These are phyloP conservation scores for Dujonia santamariae DNA, from an alignment of 1,139 yeast species.

Conservation along the genomic window DNA sequence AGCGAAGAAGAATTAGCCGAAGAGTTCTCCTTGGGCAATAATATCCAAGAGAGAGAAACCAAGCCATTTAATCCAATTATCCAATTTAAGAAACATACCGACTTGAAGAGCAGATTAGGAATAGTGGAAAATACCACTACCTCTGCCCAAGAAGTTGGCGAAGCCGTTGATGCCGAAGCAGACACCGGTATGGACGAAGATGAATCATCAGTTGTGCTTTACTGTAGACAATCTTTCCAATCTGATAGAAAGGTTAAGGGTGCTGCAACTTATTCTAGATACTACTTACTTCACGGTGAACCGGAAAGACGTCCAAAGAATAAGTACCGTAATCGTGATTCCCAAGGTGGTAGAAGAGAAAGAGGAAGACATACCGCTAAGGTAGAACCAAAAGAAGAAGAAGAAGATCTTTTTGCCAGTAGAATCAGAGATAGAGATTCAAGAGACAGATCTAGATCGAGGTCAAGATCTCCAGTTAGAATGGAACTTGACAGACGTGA, in stretches of 20 bases:
- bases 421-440: slow-evolving; percentile 11
- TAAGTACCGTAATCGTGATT: too few species aligned
- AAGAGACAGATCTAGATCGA: slow-evolving; percentile 2
- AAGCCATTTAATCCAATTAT: slow-evolving; percentile 38
- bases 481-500: too few species aligned
- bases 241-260: slow-evolving; percentile 58
- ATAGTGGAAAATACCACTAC: slow-evolving; percentile 11
- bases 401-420: slow-evolving; percentile 34
- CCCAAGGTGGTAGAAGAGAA: slow-evolving; percentile 9
- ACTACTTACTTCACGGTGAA: slow-evolving; percentile 72
- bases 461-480: slow-evolving; percentile 11
- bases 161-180: slow-evolving; percentile 12
- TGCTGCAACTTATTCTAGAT: slow-evolving; percentile 60
- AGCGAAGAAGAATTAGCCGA: slow-evolving; percentile 11
- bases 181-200: slow-evolving; percentile 37
- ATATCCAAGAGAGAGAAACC: slow-evolving; percentile 34
- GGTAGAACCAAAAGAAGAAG: slow-evolving; percentile 13
- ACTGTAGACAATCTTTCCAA: slow-evolving; percentile 49
- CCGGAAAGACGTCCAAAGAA: slow-evolving; percentile 57
- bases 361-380: slow-evolving; percentile 3
- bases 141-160: slow-evolving; percentile 10
- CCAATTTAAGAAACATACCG: slow-evolving; percentile 32
- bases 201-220: slow-evolving; percentile 38
- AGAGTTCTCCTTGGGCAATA: slow-evolving; percentile 18
- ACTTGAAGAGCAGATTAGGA: slow-evolving; percentile 30